Conservation (phyloP, 176 grass and related monocot genomes). For the Aegilops speltoides region DNA sequence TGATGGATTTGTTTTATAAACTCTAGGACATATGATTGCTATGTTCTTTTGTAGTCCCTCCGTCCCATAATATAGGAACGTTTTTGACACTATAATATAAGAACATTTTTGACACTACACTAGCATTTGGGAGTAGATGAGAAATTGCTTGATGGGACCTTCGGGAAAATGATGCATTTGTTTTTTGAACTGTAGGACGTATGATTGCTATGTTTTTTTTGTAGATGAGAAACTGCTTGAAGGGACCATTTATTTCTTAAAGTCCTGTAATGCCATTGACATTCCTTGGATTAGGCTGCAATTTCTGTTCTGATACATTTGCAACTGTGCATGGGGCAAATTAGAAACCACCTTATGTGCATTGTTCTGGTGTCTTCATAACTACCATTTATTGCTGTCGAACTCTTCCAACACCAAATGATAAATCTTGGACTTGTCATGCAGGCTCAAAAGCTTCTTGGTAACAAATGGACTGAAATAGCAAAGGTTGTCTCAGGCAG, state of each 20-base stretch:
- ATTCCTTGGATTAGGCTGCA: background rate
- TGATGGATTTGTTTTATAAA: background rate
- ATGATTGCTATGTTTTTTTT: conserved; percentile 6
- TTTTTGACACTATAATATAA: too few species aligned
- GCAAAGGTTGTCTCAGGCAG: conserved; percentile 96
- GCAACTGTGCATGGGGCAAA: too few species aligned
- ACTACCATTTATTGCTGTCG: background rate
- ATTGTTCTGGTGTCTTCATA: background rate
- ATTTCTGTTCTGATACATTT: conserved; percentile 20
- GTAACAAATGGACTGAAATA: conserved; percentile 98
- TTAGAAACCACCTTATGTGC: background rate
- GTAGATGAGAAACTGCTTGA: background rate
- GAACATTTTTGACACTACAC: too few species aligned
- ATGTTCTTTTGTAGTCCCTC: conserved; percentile 10
- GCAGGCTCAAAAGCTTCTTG: conserved; percentile 91
- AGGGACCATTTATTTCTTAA: background rate
- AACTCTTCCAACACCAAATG: background rate
- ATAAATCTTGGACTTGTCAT: conserved; percentile 33
- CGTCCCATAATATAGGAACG: too few species aligned
- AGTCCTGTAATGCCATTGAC: background rate
- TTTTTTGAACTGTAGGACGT: conserved; percentile 2
- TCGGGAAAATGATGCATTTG: background rate
- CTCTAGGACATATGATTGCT: background rate
- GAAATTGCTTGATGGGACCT: too few species aligned
- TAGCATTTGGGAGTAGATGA: too few species aligned